These are phyloP conservation scores for Trichoderma sp. DNA, from an alignment of 2,329 filamentous ascomycete species.

Conservation along the genomic window DNA sequence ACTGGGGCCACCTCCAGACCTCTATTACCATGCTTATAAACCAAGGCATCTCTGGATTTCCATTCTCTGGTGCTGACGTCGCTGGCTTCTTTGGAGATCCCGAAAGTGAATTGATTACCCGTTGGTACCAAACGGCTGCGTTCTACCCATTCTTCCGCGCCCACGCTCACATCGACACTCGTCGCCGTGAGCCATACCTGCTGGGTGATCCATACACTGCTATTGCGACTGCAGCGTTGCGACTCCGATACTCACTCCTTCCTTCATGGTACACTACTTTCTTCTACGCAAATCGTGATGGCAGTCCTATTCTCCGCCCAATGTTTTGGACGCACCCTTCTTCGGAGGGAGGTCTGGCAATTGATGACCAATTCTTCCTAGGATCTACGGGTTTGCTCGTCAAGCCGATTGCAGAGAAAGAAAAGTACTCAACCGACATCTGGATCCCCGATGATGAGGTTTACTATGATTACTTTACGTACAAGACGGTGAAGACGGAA, in stretches of 20 bases:
- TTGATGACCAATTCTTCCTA: conserved; percentile 93
- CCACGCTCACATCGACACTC: conserved; percentile 95
- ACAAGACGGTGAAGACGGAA: conserved; percentile 68
- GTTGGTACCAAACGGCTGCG: conserved; percentile 95
- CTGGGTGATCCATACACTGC: conserved; percentile 79
- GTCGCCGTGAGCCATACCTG: conserved; percentile 90
- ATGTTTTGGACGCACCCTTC: conserved; percentile 91
- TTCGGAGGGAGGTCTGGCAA: conserved; percentile 81
- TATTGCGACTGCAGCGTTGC: conserved; percentile 85
- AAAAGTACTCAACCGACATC: conserved; percentile 70
- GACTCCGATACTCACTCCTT: conserved; percentile 84
- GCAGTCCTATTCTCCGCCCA: conserved; percentile 84
- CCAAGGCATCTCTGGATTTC: conserved; percentile 89
- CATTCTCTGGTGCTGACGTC: conserved; percentile 93
- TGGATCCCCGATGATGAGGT: conserved; percentile 87
- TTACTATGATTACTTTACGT: conserved; percentile 97
- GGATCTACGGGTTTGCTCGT: conserved; percentile 86
- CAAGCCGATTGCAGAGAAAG: conserved; percentile 84
- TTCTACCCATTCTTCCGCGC: conserved; percentile 99
- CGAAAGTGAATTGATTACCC: conserved; percentile 82
- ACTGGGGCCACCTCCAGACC: conserved; percentile 86
- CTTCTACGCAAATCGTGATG: conserved; percentile 79
- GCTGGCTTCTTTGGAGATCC: conserved; percentile 98
- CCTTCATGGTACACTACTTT: conserved; percentile 98
- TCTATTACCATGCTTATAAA: conserved; percentile 92